A percentile compares a stretch with the other conserved stretches of the same genome.
These are phyloP conservation scores for Daldinia vernicosa DNA, from an alignment of 495 filamentous ascomycete species.

Conservation along the genomic window DNA sequence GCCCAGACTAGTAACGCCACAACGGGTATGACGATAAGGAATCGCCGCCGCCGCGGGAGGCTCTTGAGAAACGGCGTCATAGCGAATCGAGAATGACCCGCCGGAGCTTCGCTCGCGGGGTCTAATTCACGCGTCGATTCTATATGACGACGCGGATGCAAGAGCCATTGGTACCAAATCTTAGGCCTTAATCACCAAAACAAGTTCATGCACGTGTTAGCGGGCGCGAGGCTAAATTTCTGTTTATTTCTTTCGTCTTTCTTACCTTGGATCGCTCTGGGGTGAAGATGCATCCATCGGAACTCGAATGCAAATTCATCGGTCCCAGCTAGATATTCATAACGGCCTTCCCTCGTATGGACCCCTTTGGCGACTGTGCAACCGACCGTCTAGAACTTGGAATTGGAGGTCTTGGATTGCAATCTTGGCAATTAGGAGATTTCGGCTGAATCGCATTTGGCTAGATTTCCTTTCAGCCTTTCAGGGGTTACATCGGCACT, in stretches of 20 bases:
- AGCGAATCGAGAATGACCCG: constrained; percentile 14
- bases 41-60: constrained; percentile 50
- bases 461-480: neutral
- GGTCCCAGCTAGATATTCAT: constrained; percentile 17
- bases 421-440: constrained; percentile 42
- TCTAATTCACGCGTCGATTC: constrained; percentile 20
- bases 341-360: neutral
- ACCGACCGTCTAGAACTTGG: constrained; percentile 19
- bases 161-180: constrained; percentile 20
- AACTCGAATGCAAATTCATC: constrained; percentile 19
- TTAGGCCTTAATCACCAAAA: constrained; percentile 11
- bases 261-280: constrained; percentile 29
- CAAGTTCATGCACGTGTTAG: constrained; percentile 21
- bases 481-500: constrained; percentile 24
- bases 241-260: constrained; percentile 10
- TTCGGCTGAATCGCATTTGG: constrained; percentile 40
- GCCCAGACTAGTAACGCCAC: constrained; percentile 44
- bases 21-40: constrained; percentile 43
- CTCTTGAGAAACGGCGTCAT: constrained; percentile 46
- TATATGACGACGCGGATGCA: constrained; percentile 17
- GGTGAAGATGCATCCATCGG: constrained; percentile 19
- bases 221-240: constrained; percentile 4
- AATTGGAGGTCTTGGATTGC: constrained; percentile 8
- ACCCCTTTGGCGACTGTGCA: neutral
- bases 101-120: constrained; percentile 12